Evolutionary conservation across 2,329 filamentous ascomycete species (phyloP).

Genomic region (Knufia fluminis): DNA sequence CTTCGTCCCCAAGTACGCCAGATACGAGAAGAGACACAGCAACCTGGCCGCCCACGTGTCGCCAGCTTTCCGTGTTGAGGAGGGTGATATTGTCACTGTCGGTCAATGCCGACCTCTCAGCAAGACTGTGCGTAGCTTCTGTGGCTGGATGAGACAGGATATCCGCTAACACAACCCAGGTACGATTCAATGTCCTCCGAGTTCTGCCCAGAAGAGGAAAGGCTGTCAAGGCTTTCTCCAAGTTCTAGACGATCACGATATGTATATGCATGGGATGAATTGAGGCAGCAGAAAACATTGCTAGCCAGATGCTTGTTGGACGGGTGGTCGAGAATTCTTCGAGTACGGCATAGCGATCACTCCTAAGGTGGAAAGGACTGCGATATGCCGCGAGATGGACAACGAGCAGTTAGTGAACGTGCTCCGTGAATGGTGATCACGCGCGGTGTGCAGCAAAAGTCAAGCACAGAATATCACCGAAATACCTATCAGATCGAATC

Average conservation of each 20-base stretch:
- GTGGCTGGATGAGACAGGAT: not conserved
- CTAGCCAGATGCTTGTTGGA: not conserved
- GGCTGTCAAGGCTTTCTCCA: constrained; percentile 93
- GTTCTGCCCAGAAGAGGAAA: constrained; percentile 96
- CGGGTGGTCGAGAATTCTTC: not conserved
- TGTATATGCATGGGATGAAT: constrained; percentile 13
- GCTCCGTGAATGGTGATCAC: constrained; percentile 5
- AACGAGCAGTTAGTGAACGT: not conserved
- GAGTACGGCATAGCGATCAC: not conserved
- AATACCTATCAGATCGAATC: not conserved
- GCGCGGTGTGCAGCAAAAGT: not conserved
- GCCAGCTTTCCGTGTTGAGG: constrained; percentile 99
- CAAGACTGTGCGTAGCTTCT: constrained; percentile 75
- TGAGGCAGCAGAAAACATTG: constrained; percentile 19
- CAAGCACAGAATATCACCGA: not conserved
- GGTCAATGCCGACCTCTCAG: constrained; percentile 98
- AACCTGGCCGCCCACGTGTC: constrained; percentile 99
- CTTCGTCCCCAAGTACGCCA: constrained; percentile 98
- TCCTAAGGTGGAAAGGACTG: too few relatives aligned
- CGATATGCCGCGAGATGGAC: not conserved
- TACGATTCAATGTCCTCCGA: constrained; percentile 99
- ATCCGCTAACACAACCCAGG: constrained; percentile 41
- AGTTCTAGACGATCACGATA: constrained; percentile 66
- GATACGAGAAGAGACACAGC: constrained; percentile 99
- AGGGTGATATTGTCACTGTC: constrained; percentile 98